Evolutionary conservation across 2,329 filamentous ascomycete species (phyloP), one percentile per base, ranked within the genome.

Genomic region (Ambrosiella cleistominuta): DNA sequence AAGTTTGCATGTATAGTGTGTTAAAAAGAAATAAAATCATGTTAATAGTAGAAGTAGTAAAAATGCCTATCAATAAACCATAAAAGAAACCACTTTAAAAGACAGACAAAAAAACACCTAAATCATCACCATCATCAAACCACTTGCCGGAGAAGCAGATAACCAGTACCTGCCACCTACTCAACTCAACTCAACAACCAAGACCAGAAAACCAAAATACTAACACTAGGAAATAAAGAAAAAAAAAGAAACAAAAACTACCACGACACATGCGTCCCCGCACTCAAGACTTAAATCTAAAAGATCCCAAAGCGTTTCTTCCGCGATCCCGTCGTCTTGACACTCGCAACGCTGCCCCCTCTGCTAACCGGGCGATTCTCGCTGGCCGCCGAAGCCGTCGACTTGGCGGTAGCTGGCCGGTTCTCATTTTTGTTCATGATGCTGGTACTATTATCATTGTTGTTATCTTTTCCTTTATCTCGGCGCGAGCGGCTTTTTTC

Each of bases 281-380:
- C 4, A 50, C 36, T 49, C 44, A 12, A 57, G 45, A 52, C 27
- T 11, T 35, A 11, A n/a, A 57, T 11, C 51, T 60, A 60, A 51
- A 55, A 60, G 44, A 58, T 36, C n/a, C 56, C 53, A 40, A 60
- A 60, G 19, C 45, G 54, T 27, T 50, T 39, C 35, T 53, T 60
- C n/a, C 17, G 12, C 39, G 19, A 37, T n/a, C 47, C 47, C 47
- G 17, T 19, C 27, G 39, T 60, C 39, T 36, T 56, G 27, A 27
- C 27, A 27, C 27, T 27, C 27, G 27, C 27, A 27, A 27, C 3
- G 27, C 27, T 27, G 27, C 27, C 27, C 27, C 27, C 27, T 27
- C 27, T 27, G 27, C 27, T 27, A 27, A 27, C 27, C 3, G 27
- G 27, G 27, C 27, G 27, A 27, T 27, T 27, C 27, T 27, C 27